Conservation (phyloP, 2,329 filamentous ascomycete species). For the Westerdykella aurantiaca region DNA sequence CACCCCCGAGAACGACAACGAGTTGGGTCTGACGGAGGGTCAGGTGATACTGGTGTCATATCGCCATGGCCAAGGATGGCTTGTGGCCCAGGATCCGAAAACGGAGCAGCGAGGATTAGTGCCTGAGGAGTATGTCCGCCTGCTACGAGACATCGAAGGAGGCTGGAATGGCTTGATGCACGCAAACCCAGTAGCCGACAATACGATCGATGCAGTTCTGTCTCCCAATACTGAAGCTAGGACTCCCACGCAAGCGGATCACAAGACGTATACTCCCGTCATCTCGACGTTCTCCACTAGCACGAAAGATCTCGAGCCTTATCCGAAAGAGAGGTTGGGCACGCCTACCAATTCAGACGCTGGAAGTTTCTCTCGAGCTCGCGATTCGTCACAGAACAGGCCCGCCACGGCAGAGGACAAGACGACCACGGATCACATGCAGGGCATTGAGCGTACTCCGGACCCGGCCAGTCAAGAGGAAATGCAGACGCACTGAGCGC, state of each 20-base stretch:
- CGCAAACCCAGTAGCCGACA: constrained; percentile 17
- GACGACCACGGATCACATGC: constrained; percentile 21
- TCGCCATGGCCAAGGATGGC: constrained; percentile 91
- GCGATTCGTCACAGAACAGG: constrained; percentile 11
- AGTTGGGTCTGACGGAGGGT: constrained; percentile 84
- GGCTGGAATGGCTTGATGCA: constrained; percentile 54
- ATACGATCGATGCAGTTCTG: constrained; percentile 14
- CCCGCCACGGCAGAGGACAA: constrained; percentile 11
- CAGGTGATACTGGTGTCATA: constrained; percentile 97
- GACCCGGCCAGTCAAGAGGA: not conserved
- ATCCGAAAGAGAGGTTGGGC: constrained; percentile 39
- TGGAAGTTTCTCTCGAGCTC: constrained; percentile 6
- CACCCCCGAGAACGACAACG: constrained; percentile 90
- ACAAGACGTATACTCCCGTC: constrained; percentile 39
- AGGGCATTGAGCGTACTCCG: constrained; percentile 9
- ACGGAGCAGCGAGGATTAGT: constrained; percentile 91
- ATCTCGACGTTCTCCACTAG: constrained; percentile 50
- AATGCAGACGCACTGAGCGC: not conserved
- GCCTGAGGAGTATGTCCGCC: constrained; percentile 89
- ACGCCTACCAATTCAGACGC: constrained; percentile 30
- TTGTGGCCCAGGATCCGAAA: constrained; percentile 92
- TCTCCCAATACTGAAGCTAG: constrained; percentile 35
- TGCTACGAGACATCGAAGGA: constrained; percentile 88
- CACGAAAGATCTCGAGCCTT: constrained; percentile 46
- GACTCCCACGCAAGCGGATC: constrained; percentile 37